Base-by-base conservation (phyloP, 2,329 filamentous ascomycete species). In the Akanthomyces uredinophilus region DNA sequence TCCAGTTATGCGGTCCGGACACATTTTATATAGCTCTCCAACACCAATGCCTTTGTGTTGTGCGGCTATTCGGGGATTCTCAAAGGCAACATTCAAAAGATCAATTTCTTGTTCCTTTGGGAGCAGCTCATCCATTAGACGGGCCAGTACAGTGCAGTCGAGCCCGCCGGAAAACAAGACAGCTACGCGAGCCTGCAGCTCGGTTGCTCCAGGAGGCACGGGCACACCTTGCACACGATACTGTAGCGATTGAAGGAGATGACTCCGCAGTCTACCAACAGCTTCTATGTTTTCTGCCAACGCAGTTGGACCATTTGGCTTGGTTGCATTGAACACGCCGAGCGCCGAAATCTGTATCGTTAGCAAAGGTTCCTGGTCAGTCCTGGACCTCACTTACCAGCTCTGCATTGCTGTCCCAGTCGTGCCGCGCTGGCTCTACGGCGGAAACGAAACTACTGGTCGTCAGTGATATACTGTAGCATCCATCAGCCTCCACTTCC, bases 51-150 rank as follows among this genome's bases (percentile, higher is more conserved):
- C 64, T 22, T 78, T 78, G 14, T 83, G 75, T 49, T 84, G 80
- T 3, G 81, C 86, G 63, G 82, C 87, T 66, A 88, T 85, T 37
- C 91, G 84, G 0, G 93, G 94, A 66, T 99, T 99, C 73, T 99
- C 91, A 70, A 99, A 99, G 0, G 94, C 95, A 51, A 99, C 94
- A 67, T 99, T 99, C 65, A 99, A 82, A 10, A 99, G 80, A 70
- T 98, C 95, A 64, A 99, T 87, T 1, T 83, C 78, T 69, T 96
- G 87, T 4, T 81, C 75, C 0, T 71, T 16, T 0, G 90, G 89
- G 2, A 98, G 72, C 2, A 96, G 75, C 14, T 96, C 89, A 71
- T 96, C 90, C 13, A 84, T 81, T 27, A 98, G 76, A 49, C 92
- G 85, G 24, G 94, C 94, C 54, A 99, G 80, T 0, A 97, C 80